These are phyloP conservation scores for Meyerozyma sp. DNA, from an alignment of 1,139 yeast genomes.

Conservation along the genomic window DNA sequence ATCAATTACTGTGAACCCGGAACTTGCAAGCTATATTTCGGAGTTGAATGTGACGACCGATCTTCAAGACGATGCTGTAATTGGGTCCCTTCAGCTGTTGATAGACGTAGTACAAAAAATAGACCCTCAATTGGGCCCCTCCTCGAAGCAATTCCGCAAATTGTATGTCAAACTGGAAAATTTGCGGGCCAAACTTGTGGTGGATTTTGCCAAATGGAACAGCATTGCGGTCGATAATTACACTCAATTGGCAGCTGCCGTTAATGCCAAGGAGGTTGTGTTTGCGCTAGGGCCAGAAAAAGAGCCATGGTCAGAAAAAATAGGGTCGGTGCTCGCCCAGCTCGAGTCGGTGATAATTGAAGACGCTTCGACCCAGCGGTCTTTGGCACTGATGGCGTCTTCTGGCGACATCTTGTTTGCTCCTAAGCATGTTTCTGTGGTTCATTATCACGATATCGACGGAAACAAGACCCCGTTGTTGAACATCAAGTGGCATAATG, in stretches of 20 bases:
- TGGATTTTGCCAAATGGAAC: neutral
- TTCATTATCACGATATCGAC: conserved; percentile 4
- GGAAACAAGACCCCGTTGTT: conserved; percentile 4
- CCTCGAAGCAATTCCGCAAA: neutral
- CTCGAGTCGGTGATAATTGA: conserved; percentile 10
- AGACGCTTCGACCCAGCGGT: neutral
- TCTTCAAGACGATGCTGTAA: neutral
- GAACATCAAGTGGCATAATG: conserved; percentile 13
- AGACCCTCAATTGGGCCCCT: neutral
- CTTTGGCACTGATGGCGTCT: neutral
- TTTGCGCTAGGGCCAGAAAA: conserved; percentile 3
- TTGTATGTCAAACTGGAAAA: neutral
- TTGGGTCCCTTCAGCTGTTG: neutral
- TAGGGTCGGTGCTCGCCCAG: conserved; percentile 4
- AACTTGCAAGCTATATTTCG: conserved; percentile 17
- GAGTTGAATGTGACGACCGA: conserved; percentile 15
- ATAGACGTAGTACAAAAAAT: neutral
- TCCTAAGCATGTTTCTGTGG: conserved; percentile 13
- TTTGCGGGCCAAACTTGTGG: neutral
- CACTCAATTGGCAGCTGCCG: conserved; percentile 6
- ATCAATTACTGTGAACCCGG: conserved; percentile 24
- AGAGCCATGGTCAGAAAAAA: conserved; percentile 5
- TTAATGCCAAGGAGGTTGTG: conserved; percentile 9
- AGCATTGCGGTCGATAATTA: conserved; percentile 7
- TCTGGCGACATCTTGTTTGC: conserved; percentile 12